A percentile compares a stretch with the other conserved stretches of the same genome.
phyloP scores from a whole-genome alignment of 768 basidiomycete species.

The Mycena sanguinolenta region DNA sequence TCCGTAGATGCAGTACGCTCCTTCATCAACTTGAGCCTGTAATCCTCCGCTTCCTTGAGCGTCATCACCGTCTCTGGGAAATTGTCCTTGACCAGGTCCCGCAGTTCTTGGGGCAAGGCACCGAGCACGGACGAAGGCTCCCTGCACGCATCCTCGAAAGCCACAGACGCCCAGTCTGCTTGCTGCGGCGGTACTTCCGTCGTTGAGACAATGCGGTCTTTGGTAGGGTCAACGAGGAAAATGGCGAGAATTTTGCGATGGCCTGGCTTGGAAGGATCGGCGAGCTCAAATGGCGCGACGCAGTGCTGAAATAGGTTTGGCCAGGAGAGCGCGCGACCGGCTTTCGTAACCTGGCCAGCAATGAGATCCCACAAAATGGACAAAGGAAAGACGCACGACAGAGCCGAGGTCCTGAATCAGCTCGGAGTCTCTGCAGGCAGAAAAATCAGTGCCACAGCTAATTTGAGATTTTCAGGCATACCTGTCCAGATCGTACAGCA shows the following conservation, averaged over 20 bases:
- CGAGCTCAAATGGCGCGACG: slow-evolving; percentile 51
- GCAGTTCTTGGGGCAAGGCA: background rate
- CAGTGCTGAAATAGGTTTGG: slow-evolving; percentile 54
- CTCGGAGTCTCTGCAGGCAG: background rate
- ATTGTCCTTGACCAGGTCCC: background rate
- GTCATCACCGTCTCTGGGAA: background rate
- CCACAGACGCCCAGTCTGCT: slow-evolving; percentile 40
- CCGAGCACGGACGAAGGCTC: background rate
- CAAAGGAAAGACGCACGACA: background rate
- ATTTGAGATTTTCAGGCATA: background rate
- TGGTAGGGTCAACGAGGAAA: slow-evolving; percentile 56
- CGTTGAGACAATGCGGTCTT: too few relatives aligned
- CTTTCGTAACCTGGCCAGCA: background rate
- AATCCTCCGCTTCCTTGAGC: background rate
- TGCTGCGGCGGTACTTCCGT: slow-evolving; percentile 49
- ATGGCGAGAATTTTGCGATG: slow-evolving; percentile 54
- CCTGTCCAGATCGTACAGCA: background rate
- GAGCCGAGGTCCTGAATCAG: background rate
- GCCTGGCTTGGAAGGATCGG: slow-evolving; percentile 48
- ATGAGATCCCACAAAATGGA: too few relatives aligned
- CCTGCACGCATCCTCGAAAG: slow-evolving; percentile 17
- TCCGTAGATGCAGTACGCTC: background rate
- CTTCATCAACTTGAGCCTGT: background rate
- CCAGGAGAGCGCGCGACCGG: slow-evolving; percentile 50
- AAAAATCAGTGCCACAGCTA: background rate